Base-by-base conservation (phyloP, 306 rosid genomes). In the Adenanthera pavonina region DNA sequence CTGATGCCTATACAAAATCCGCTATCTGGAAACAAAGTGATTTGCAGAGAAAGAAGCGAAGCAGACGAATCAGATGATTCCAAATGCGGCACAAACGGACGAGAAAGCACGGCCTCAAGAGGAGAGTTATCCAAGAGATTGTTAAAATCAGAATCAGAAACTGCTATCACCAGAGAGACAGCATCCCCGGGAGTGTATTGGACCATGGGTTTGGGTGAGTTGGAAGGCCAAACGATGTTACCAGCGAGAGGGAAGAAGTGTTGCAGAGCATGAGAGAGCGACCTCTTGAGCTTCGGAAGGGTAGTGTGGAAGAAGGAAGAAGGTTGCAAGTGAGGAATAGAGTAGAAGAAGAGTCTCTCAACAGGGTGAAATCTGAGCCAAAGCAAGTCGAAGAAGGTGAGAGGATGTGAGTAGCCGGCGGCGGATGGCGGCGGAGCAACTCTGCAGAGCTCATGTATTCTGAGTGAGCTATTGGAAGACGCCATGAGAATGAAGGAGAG, bases 1-100 rank as follows among this genome's bases (percentile, higher is more conserved):
- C 80, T 13, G 69, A 80, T 51, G 14, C 92, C 92, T 8, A 86
- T 72, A 11, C 82, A 89, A 46, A 89, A 82, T 0, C 92, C 90
- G 4, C 17, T 40, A 47, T 64, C 74, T 7, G 81, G 85, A 35
- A 89, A 89, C 30, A 79, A 48, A 35, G 92, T 89, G 61, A 89
- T 43, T 64, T 86, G 87, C 78, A 89, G 62, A 0, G 90, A 49
- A 34, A 84, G 1, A 8, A 68, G 75, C 10, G 87, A 38, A 5
- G 86, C 73, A 7, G 4, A 2, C 7, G 77, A 47, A 17, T 75
- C 76, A 11, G 86, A 52, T 6, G 66, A 38, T 0, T 20, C 69
- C 62, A 89, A 74, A 3, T 71, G 56, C 36, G 92, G 88, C 6
- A 86, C 78, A 1, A 89, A 80, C 41, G 86, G 78, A 43, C 74